phyloP scores from a whole-genome alignment of 1,284 basidiomycete species.

The Dichomitus squalens region DNA sequence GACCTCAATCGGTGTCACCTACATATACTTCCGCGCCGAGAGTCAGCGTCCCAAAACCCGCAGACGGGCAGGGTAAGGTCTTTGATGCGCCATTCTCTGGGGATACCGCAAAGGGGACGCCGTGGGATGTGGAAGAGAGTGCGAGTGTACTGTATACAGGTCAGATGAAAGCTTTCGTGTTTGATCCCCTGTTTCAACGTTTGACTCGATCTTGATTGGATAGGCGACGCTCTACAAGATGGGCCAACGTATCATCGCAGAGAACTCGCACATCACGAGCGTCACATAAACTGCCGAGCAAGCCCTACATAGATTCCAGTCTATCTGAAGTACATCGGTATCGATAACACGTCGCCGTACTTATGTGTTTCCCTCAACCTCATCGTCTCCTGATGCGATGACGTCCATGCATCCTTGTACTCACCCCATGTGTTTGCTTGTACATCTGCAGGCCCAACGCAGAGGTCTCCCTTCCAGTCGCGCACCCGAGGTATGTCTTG shows the following conservation, averaged over 20 bases:
- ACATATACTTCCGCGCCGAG: slow-evolving; percentile 62
- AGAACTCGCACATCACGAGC: slow-evolving; percentile 62
- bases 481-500: slow-evolving; percentile 69
- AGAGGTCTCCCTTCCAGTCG: slow-evolving; percentile 80
- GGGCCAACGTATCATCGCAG: slow-evolving; percentile 70
- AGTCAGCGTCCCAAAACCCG: slow-evolving; percentile 48
- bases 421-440: background rate
- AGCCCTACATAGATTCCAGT: slow-evolving; percentile 91
- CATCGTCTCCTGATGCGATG: background rate
- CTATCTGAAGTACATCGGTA: slow-evolving; percentile 67
- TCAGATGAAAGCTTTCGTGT: slow-evolving; percentile 31
- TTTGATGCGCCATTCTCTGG: slow-evolving; percentile 43
- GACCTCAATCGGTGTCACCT: slow-evolving; percentile 77
- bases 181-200: background rate
- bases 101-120: slow-evolving; percentile 47
- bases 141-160: slow-evolving; percentile 94
- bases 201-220: background rate
- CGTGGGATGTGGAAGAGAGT: slow-evolving; percentile 82
- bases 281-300: slow-evolving; percentile 88
- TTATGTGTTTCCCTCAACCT: slow-evolving; percentile 24
- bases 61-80: slow-evolving; percentile 44
- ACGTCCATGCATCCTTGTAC: background rate
- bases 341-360: slow-evolving; percentile 57
- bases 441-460: slow-evolving; percentile 54
- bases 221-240: slow-evolving; percentile 93